Conservation (phyloP, 1,284 basidiomycete species). For the Paramarasmius palmivorus region DNA sequence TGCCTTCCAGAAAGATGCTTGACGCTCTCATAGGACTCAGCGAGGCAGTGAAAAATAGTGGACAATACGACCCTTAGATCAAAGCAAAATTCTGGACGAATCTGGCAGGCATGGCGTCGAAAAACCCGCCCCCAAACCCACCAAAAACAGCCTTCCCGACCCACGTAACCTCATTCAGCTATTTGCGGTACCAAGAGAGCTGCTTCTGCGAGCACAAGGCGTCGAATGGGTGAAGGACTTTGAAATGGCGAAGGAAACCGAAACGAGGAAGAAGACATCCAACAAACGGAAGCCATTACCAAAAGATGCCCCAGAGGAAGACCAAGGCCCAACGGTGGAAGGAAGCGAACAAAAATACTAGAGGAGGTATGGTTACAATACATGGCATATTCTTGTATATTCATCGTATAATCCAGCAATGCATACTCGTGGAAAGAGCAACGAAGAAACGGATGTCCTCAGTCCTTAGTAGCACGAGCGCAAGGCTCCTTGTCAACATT, state of each 20-base stretch:
- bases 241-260: slow-evolving; percentile 55
- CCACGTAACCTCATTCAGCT: slow-evolving; percentile 56
- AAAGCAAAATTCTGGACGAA: slow-evolving; percentile 6
- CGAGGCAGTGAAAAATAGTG: slow-evolving; percentile 68
- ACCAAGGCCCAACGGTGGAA: slow-evolving; percentile 73
- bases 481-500: slow-evolving; percentile 53
- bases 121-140: slow-evolving; percentile 4
- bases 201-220: slow-evolving; percentile 72
- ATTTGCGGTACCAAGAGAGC: slow-evolving; percentile 67
- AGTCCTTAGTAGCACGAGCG: slow-evolving; percentile 59
- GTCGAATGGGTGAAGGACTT: slow-evolving; percentile 63
- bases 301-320: slow-evolving; percentile 62
- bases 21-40: slow-evolving; percentile 51
- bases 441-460: slow-evolving; percentile 46
- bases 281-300: slow-evolving; percentile 31
- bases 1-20: neutral
- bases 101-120: neutral
- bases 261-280: slow-evolving; percentile 33
- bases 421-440: slow-evolving; percentile 56
- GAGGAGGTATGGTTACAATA: slow-evolving; percentile 54
- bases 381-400: neutral
- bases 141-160: slow-evolving; percentile 30
- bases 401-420: slow-evolving; percentile 47
- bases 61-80: slow-evolving; percentile 65
- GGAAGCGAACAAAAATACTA: slow-evolving; percentile 52